A percentile compares a stretch with the other conserved stretches of the same genome.
Conservation (phyloP, 179 eudicot genomes). For the Amaranthus tricolor region DNA sequence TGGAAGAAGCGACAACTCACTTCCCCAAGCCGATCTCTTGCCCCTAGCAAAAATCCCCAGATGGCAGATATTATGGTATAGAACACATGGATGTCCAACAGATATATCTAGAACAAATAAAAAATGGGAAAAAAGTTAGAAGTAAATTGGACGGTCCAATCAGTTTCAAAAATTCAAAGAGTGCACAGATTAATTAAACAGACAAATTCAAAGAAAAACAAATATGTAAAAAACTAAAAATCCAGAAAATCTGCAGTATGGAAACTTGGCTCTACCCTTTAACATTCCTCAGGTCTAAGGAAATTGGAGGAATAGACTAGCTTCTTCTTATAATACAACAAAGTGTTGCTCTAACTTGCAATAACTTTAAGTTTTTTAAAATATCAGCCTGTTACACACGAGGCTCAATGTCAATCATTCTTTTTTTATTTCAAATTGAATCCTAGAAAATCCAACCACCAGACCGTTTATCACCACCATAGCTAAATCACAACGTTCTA, state of each 20-base stretch:
- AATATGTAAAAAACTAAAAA: not conserved
- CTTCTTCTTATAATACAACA: no score
- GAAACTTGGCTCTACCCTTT: not conserved
- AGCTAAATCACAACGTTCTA: no score
- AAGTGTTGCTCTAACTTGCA: not conserved
- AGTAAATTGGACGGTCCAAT: not conserved
- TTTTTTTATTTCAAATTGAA: not conserved
- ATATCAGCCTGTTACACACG: not conserved
- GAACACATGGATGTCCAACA: constrained; percentile 70
- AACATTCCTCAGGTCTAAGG: not conserved
- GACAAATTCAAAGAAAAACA: not conserved
- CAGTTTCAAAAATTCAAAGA: not conserved
- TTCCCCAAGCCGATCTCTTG: constrained; percentile 99
- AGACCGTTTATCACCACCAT: no score
- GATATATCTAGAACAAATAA: constrained; percentile 71
- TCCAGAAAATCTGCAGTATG: not conserved
- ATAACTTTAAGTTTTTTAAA: no score
- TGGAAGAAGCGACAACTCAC: constrained; percentile 33
- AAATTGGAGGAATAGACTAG: not conserved
- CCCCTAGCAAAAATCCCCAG: constrained; percentile 92
- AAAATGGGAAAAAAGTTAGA: constrained; percentile 2
- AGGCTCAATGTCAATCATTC: not conserved
- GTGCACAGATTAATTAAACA: not conserved
- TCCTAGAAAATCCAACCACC: not conserved
- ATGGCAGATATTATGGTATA: constrained; percentile 89